Percentiles rank a stretch among this genome's conserved stretches.
These are phyloP conservation scores for Salix koriyanagi DNA, from an alignment of 345 rosid genomes.

Conservation along the genomic window DNA sequence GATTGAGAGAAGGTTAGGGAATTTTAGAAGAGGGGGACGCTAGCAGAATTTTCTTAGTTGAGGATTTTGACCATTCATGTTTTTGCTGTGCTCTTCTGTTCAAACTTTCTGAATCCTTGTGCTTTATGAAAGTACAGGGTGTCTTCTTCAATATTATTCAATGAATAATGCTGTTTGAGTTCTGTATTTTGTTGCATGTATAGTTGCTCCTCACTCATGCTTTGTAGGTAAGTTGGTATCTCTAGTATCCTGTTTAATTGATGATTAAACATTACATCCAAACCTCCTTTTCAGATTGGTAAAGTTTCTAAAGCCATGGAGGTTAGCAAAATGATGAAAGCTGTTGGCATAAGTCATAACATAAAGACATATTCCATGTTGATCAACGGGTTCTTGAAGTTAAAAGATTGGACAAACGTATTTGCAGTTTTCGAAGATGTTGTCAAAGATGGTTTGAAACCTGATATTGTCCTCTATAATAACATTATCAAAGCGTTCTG, in stretches of 20 bases:
- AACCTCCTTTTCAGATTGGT: conserved; percentile 52
- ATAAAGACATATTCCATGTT: conserved; percentile 93
- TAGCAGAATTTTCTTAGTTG: not conserved
- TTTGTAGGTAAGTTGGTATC: not conserved
- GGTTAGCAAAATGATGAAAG: conserved; percentile 72
- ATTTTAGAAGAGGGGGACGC: not conserved
- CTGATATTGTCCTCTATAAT: conserved; percentile 84
- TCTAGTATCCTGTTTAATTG: not conserved
- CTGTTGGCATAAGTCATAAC: conserved; percentile 72
- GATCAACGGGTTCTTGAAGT: conserved; percentile 80
- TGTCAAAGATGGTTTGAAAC: conserved; percentile 65
- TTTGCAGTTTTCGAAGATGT: conserved; percentile 87
- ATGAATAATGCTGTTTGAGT: not conserved
- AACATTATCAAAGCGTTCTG: conserved; percentile 82
- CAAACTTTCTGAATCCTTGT: conserved; percentile 2
- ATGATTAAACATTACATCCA: not conserved
- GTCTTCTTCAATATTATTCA: not conserved
- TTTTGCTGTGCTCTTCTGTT: not conserved
- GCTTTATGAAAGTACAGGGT: not conserved
- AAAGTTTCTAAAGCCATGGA: conserved; percentile 84
- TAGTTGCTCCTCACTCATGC: not conserved
- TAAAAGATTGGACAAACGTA: conserved; percentile 95
- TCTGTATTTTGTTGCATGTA: not conserved
- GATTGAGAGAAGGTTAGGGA: not conserved
- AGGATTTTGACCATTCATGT: not conserved